Percentiles rank a stretch among this genome's conserved stretches.
Evolutionary conservation across 108 stramenopile genomes (phyloP).

Genomic region (Bacterosira constricta): DNA sequence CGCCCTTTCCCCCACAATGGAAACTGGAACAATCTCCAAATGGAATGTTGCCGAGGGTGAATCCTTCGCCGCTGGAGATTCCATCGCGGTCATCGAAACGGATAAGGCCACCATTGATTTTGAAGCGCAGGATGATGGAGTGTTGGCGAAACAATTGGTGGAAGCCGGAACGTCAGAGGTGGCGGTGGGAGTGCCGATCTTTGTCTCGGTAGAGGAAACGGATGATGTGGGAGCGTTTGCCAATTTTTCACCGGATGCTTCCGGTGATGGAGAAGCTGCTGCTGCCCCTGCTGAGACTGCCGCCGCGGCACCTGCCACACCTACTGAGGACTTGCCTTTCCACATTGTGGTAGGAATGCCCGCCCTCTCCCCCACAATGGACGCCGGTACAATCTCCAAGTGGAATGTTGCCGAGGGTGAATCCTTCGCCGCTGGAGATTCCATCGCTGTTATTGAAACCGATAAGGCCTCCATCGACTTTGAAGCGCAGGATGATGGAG

Average conservation of each 20-base stretch:
- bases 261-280: conserved; percentile 31
- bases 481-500: conserved; percentile 82
- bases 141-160: conserved; percentile 91
- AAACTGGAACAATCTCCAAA: conserved; percentile 84
- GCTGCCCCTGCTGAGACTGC: conserved; percentile 5
- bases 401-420: conserved; percentile 73
- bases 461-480: conserved; percentile 93
- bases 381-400: conserved; percentile 64
- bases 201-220: conserved; percentile 90
- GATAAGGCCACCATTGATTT: conserved; percentile 98
- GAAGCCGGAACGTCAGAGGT: conserved; percentile 75
- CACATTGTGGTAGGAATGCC: conserved; percentile 86
- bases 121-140: conserved; percentile 97
- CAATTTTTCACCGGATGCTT: conserved; percentile 54
- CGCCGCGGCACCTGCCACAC: conserved; percentile 28
- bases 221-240: conserved; percentile 83
- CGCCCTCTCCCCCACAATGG: conserved; percentile 92
- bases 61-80: conserved; percentile 88
- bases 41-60: conserved; percentile 92
- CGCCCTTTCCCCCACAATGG: conserved; percentile 95
- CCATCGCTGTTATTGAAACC: conserved; percentile 82
- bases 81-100: conserved; percentile 95
- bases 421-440: conserved; percentile 69
- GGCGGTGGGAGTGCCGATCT: conserved; percentile 85
- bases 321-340: conserved; percentile 37